Evolutionary conservation across 331 rosid genomes (phyloP).

Genomic region (Saraca asoca): DNA sequence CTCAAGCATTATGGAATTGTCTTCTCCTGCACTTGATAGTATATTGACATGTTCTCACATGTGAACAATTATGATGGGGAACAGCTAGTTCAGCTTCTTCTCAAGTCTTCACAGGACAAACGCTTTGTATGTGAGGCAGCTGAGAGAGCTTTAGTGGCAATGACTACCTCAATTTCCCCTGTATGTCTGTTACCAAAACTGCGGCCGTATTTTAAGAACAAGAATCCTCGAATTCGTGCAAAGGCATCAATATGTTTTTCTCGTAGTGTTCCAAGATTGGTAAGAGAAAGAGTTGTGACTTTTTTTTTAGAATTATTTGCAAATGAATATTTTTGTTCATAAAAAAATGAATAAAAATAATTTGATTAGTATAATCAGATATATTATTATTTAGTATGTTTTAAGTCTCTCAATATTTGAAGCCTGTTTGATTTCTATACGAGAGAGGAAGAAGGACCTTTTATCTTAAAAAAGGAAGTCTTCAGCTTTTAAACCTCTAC

Average conservation of each 20-base stretch:
- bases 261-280: slow-evolving; percentile 85
- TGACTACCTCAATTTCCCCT: slow-evolving; percentile 85
- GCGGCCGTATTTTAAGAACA: slow-evolving; percentile 84
- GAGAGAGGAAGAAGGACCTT: too few species aligned
- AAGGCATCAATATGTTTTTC: slow-evolving; percentile 88
- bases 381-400: neutral
- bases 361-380: neutral
- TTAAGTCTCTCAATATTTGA: neutral
- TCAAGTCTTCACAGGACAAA: slow-evolving; percentile 96
- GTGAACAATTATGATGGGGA: slow-evolving; percentile 35
- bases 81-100: slow-evolving; percentile 96
- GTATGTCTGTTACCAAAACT: slow-evolving; percentile 71
- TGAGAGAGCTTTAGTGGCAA: slow-evolving; percentile 81
- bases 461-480: too few species aligned
- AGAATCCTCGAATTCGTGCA: slow-evolving; percentile 91
- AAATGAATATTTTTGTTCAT: slow-evolving; percentile 10
- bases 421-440: neutral
- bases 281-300: slow-evolving; percentile 35
- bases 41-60: slow-evolving; percentile 21
- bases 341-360: neutral
- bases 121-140: slow-evolving; percentile 98
- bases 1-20: slow-evolving; percentile 25
- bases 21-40: slow-evolving; percentile 20
- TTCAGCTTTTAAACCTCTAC: too few species aligned
- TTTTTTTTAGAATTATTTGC: slow-evolving; percentile 1